These are phyloP conservation scores for Saxispiralis lemnorum DNA, from an alignment of 495 filamentous ascomycete genomes.

Conservation along the genomic window DNA sequence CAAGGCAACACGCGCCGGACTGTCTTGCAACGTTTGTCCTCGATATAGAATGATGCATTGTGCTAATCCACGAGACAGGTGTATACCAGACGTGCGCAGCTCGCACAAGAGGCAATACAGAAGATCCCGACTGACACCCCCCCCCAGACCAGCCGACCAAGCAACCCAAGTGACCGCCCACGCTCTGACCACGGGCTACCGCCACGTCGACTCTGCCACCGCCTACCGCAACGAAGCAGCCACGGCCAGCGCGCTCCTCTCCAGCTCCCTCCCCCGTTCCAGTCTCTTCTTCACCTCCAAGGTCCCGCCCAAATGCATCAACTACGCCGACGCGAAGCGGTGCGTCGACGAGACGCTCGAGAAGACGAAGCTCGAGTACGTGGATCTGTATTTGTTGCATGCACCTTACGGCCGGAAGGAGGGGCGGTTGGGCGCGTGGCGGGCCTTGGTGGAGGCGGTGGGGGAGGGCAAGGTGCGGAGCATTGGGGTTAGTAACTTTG, in stretches of 20 bases:
- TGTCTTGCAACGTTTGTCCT: no score
- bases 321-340: conserved; percentile 34
- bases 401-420: conserved; percentile 42
- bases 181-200: conserved; percentile 53
- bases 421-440: conserved; percentile 44
- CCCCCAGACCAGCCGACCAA: conserved; percentile 32
- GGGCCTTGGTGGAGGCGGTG: conserved; percentile 43
- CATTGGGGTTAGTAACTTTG: conserved; percentile 54
- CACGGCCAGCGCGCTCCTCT: conserved; percentile 43
- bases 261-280: conserved; percentile 38
- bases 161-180: conserved; percentile 41
- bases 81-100: conserved; percentile 49
- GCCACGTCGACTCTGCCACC: conserved; percentile 60
- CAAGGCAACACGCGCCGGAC: no score
- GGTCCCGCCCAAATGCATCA: conserved; percentile 29
- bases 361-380: conserved; percentile 36
- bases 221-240: conserved; percentile 53
- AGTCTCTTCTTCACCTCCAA: conserved; percentile 63
- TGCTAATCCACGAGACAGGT: conserved; percentile 26
- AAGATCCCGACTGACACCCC: conserved; percentile 1
- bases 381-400: conserved; percentile 46
- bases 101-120: conserved; percentile 1
- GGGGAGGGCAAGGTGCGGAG: conserved; percentile 44
- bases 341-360: conserved; percentile 35
- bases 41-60: no score